phyloP scores from a whole-genome alignment of 306 rosid species.

The Delonix regia region DNA sequence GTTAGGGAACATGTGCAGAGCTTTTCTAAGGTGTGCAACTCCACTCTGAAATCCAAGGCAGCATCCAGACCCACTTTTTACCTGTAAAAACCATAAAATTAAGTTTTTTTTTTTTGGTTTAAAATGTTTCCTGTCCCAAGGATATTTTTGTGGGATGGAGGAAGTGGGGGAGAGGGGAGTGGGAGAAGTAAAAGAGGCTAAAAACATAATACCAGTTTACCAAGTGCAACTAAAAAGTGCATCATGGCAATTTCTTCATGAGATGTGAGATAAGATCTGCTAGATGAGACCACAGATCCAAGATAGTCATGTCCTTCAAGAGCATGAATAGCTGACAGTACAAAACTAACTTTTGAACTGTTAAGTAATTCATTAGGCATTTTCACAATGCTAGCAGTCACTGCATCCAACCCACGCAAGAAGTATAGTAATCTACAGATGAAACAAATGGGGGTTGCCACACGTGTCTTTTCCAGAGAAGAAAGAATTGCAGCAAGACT shows the following conservation, averaged over 20 bases:
- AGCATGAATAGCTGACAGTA: constrained; percentile 80
- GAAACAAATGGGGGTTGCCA: constrained; percentile 65
- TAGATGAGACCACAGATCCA: constrained; percentile 60
- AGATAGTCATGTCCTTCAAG: constrained; percentile 67
- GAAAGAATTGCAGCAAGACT: constrained; percentile 61
- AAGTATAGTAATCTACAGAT: constrained; percentile 69
- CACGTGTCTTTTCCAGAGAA: constrained; percentile 55
- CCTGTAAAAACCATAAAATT: constrained; percentile 49
- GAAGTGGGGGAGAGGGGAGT: neutral
- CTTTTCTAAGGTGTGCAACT: constrained; percentile 71
- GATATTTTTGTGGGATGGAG: neutral
- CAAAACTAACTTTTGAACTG: constrained; percentile 71
- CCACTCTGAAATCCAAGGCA: constrained; percentile 70
- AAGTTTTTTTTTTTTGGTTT: neutral
- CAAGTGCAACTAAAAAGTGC: constrained; percentile 79
- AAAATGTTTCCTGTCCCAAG: too few relatives aligned
- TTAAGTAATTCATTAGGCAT: constrained; percentile 81
- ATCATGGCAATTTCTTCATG: constrained; percentile 72
- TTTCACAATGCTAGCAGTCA: constrained; percentile 58
- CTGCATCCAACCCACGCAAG: constrained; percentile 73
- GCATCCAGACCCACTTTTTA: constrained; percentile 58
- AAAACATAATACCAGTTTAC: constrained; percentile 72
- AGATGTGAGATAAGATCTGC: constrained; percentile 54
- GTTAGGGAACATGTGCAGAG: constrained; percentile 85
- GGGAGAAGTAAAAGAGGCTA: constrained; percentile 29